Evolutionary conservation across 1,284 basidiomycete species (phyloP), one percentile per base, ranked within the genome.

Genomic region (Apiotrichum siamense): DNA sequence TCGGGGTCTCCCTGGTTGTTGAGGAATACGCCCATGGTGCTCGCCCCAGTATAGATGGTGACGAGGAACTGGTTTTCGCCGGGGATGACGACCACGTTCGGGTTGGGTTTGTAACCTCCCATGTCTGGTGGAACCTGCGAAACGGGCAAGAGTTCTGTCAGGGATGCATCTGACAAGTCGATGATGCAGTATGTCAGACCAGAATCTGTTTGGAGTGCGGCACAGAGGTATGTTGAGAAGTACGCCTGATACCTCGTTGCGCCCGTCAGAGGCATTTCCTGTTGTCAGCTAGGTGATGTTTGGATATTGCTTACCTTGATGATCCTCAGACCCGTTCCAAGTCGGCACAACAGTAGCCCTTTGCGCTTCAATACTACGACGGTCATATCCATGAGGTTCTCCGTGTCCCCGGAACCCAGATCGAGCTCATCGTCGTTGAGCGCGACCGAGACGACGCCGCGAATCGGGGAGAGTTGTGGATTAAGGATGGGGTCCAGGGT

Each of bases 1-100:
- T 89, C 85, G 12, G 91, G 89, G 68, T 93, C 89, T 1, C 89
- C 90, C 12, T 83, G 80, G 0, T 83, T 82, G 24, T 81, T 88
- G 56, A 94, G 78, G 65, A 96, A 94, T 2, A 94, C 75, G 0
- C 91, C 91, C 49, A 94, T 77, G 0, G 87, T 86, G 51, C 78
- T 82, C 1, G 59, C 57, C 9, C 87, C 89, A 1, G 83, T 88
- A 47, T 61, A 74, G 47, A 70, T 74, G 5, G 75, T 74, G 9
- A 77, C 66, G 31, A 79, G 59, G 45, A 91, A 94, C 69, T 94
- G 90, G 61, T 81, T 81, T 39, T 81, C 80, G 27, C 80, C 79
- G 6, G 72, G 71, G 33, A 92, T 81, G 24, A 88, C 82, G 1
- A 82, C 82, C 41, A 92, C 85, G 40, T 80, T 81, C 0, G 88